Evolutionary conservation across 345 rosid genomes (phyloP).

Genomic region (Laguncularia racemosa): DNA sequence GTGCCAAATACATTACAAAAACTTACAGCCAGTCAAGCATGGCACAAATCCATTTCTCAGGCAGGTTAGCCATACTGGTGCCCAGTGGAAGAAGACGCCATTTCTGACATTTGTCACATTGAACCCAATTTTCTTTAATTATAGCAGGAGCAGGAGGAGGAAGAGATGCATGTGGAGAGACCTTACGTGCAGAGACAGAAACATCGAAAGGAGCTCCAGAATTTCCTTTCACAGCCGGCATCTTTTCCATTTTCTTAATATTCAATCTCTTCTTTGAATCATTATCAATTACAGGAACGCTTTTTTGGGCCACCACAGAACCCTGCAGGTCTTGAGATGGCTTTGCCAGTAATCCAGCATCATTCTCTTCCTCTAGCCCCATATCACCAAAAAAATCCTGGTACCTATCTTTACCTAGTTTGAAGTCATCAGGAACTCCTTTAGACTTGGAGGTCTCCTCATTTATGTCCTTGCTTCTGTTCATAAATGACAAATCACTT

Average conservation of each 20-base stretch:
- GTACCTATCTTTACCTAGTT: conserved; percentile 46
- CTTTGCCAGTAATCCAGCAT: conserved; percentile 19
- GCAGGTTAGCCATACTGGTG: conserved; percentile 56
- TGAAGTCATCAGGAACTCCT: conserved; percentile 35
- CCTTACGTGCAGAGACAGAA: no score
- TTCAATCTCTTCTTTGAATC: conserved; percentile 29
- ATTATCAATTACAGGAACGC: conserved; percentile 18
- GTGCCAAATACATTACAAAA: background rate
- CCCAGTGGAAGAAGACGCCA: conserved; percentile 95
- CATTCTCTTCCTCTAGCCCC: conserved; percentile 45
- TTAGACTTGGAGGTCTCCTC: conserved; percentile 20
- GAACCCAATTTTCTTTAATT: conserved; percentile 75
- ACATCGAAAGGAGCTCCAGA: no score
- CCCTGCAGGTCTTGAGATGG: conserved; percentile 27
- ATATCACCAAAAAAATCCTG: conserved; percentile 71
- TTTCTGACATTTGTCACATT: conserved; percentile 77
- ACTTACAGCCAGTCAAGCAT: conserved; percentile 77
- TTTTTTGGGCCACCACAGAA: conserved; percentile 29
- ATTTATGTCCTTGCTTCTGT: conserved; percentile 40
- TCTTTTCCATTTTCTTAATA: conserved; percentile 26
- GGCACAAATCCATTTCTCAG: conserved; percentile 89
- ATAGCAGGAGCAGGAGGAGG: conserved; percentile 40
- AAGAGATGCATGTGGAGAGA: conserved; percentile 21
- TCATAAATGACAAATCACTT: conserved; percentile 24
- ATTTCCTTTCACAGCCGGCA: no score